A percentile compares a stretch with the other conserved stretches of the same genome.
phyloP scores from a whole-genome alignment of 2,329 filamentous ascomycete species.

The Lasiodiplodia gonubiensis region DNA sequence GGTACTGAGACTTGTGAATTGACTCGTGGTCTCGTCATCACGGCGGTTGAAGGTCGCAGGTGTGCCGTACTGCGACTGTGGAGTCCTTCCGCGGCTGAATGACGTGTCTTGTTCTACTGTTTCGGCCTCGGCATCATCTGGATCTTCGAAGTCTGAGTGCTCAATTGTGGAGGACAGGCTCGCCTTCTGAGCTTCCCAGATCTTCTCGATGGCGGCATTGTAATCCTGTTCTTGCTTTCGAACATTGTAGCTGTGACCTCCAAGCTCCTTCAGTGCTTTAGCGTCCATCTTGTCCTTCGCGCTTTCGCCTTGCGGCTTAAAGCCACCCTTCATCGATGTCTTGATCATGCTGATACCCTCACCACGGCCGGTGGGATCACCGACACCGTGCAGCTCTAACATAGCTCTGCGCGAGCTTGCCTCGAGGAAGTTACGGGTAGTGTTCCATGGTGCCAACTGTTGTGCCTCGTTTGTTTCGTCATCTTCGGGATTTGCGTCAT shows the following conservation, averaged over 20 bases:
- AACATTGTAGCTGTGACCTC: constrained; percentile 96
- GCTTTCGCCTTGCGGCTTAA: constrained; percentile 86
- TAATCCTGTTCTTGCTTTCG: constrained; percentile 92
- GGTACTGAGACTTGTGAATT: constrained; percentile 54
- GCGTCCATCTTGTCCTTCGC: constrained; percentile 86
- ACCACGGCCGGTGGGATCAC: constrained; percentile 91
- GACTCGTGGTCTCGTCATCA: constrained; percentile 72
- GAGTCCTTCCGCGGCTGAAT: constrained; percentile 59
- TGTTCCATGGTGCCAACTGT: constrained; percentile 94
- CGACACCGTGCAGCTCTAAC: constrained; percentile 91
- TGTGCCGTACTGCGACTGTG: constrained; percentile 69
- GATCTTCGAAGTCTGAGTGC: constrained; percentile 76
- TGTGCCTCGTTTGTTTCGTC: constrained; percentile 74
- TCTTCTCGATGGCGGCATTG: constrained; percentile 85
- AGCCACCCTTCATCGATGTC: constrained; percentile 98
- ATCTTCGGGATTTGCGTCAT: constrained; percentile 66
- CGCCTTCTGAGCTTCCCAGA: constrained; percentile 87
- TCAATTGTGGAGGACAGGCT: constrained; percentile 76
- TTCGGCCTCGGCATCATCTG: constrained; percentile 60
- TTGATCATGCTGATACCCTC: constrained; percentile 97
- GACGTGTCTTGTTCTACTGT: constrained; percentile 40
- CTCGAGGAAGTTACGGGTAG: constrained; percentile 94
- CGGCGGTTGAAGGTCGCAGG: constrained; percentile 59
- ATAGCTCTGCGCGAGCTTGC: constrained; percentile 95
- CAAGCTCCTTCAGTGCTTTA: constrained; percentile 70